phyloP scores from a whole-genome alignment of 495 filamentous ascomycete species.

The Neurospora sublineolata region DNA sequence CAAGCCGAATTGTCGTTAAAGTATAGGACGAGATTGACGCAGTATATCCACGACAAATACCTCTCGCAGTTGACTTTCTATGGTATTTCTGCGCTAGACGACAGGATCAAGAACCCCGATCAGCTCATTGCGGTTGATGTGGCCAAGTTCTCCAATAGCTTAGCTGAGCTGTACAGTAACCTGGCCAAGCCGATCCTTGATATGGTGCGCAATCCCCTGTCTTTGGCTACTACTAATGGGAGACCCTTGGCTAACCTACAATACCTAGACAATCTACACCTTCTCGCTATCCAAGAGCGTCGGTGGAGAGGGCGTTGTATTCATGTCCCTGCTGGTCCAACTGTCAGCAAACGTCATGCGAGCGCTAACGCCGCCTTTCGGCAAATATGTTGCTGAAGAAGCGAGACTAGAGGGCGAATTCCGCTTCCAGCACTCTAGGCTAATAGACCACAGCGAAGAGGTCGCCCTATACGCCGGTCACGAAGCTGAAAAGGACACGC shows the following conservation, averaged over 20 bases:
- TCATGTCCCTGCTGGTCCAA: conserved; percentile 89
- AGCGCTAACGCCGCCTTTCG: conserved; percentile 90
- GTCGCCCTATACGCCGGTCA: conserved; percentile 88
- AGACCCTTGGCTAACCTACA: conserved; percentile 11
- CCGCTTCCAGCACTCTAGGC: conserved; percentile 81
- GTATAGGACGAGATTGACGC: conserved; percentile 83
- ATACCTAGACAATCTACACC: conserved; percentile 63
- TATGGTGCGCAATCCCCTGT: conserved; percentile 44
- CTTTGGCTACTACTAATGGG: too few relatives aligned
- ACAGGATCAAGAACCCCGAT: conserved; percentile 97
- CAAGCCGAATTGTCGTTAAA: conserved; percentile 88
- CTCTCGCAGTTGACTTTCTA: conserved; percentile 96
- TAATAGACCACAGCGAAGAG: conserved; percentile 94
- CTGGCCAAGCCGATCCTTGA: conserved; percentile 92
- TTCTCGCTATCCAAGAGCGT: conserved; percentile 86
- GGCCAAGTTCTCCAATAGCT: conserved; percentile 85
- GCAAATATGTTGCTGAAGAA: conserved; percentile 95
- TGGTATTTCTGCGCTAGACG: conserved; percentile 85
- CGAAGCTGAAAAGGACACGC: conserved; percentile 89
- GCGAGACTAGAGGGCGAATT: conserved; percentile 91
- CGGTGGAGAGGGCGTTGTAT: conserved; percentile 84
- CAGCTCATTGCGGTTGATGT: conserved; percentile 96
- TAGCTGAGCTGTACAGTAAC: conserved; percentile 93
- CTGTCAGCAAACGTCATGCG: conserved; percentile 89
- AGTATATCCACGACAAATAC: conserved; percentile 87